Evolutionary conservation across 2,329 filamentous ascomycete species (phyloP).

Genomic region (Trichophaea hybrida): DNA sequence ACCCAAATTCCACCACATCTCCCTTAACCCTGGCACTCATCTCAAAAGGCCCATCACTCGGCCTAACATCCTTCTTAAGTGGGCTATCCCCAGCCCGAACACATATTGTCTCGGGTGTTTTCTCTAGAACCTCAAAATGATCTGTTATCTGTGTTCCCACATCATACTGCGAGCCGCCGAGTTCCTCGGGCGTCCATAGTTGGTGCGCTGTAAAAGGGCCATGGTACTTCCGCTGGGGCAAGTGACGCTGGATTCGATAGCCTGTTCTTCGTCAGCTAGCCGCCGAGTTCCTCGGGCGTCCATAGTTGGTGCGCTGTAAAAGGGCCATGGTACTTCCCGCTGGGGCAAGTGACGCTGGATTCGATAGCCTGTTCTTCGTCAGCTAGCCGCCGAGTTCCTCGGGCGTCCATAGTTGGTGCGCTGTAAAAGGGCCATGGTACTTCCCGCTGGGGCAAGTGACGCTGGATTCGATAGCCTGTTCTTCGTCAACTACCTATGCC

Average conservation of each 20-base stretch:
- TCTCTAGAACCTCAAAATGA: constrained; percentile 4
- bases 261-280: background rate
- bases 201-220: background rate
- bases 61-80: background rate
- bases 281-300: background rate
- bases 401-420: background rate
- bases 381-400: background rate
- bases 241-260: background rate
- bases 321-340: background rate
- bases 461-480: constrained; percentile 1
- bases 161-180: background rate
- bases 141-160: constrained; percentile 6
- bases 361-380: background rate
- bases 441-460: background rate
- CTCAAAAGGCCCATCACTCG: background rate
- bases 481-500: background rate
- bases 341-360: background rate
- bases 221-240: background rate
- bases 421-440: background rate
- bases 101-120: background rate
- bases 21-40: background rate
- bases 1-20: background rate
- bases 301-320: background rate
- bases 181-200: background rate
- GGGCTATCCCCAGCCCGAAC: background rate